Percentiles rank a stretch among this genome's conserved stretches.
Evolutionary conservation across 257 asterid species (phyloP).

Genomic region (Euphrasia confusa): DNA sequence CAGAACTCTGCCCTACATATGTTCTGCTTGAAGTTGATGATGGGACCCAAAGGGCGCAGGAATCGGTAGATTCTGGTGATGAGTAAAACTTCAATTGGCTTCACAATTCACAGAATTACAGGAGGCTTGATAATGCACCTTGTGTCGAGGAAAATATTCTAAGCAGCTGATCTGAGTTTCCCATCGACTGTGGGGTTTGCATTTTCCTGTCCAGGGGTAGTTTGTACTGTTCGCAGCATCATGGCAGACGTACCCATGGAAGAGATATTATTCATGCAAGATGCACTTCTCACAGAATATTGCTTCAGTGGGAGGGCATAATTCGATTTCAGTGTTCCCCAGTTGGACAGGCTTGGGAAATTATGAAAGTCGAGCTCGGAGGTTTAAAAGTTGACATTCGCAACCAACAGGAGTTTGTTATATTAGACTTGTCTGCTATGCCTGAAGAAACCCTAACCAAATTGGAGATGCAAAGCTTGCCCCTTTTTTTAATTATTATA

Average conservation of each 20-base stretch:
- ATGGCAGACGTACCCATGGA: not conserved
- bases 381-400: not conserved
- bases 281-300: not conserved
- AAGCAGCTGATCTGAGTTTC: constrained; percentile 11
- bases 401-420: no score
- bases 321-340: no score
- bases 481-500: no score
- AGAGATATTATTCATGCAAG: not conserved
- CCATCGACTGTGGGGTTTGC: constrained; percentile 7
- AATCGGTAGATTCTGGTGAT: not conserved
- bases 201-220: constrained; percentile 4
- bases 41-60: constrained; percentile 5
- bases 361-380: not conserved
- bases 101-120: not conserved
- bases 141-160: constrained; percentile 9
- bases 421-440: no score
- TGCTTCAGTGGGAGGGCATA: no score
- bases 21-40: no score
- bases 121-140: constrained; percentile 22
- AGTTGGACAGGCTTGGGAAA: not conserved
- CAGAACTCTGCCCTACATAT: not conserved
- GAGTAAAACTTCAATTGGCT: constrained; percentile 8
- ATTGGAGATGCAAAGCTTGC: no score
- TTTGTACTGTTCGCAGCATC: not conserved
- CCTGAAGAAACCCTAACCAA: no score